Base-by-base conservation (phyloP, 1,284 basidiomycete genomes). In the Phylloboletellus chloephorus region DNA sequence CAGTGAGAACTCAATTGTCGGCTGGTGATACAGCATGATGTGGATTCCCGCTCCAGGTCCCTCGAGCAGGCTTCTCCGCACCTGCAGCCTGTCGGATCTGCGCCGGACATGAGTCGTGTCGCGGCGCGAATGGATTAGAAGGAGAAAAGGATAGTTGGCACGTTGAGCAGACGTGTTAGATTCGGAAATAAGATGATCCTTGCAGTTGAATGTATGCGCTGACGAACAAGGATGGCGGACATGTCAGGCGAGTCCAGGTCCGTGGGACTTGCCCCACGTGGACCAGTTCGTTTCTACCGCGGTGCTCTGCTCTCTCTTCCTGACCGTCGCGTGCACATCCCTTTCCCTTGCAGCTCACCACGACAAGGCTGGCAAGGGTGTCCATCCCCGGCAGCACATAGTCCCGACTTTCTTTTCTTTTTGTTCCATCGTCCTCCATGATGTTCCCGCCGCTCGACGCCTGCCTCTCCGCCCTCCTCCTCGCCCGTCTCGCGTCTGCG, bases 1-100 rank as follows among this genome's bases (percentile, higher is more conserved):
- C 77, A 82, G 85, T 88, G 52, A 65, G 82, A 73, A 30, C 26
- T 35, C 10, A 21, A 23, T 34, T 39, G 50, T 25, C 2, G 22
- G 31, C 29, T 7, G n/a, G 22, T 16, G 29, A 24, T 28, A n/a
- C 16, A 21, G 31, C 33, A 17, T 20, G 17, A 17, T 44, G 20
- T 31, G 43, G 23, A 4, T 33, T 34, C 13, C 24, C 46, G 21
- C 23, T 31, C 4, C 35, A 61, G 58, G 39, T 53, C 57, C 3
- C 31, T 61, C 6, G 58, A 63, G 15, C 58, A 60, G 17, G 60
- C 52, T 1, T 61, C 58, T 13, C 63, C 58, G 15, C 61, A 61
- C 47, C 37, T 64, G 32, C 57, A 60, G 28, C 40, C 57, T 19
- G 54, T 61, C 5, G 58, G 58, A 25, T 47, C 51, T 6, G 36